phyloP scores from a whole-genome alignment of 306 rosid species.

The Pterocarpus santalinus region DNA sequence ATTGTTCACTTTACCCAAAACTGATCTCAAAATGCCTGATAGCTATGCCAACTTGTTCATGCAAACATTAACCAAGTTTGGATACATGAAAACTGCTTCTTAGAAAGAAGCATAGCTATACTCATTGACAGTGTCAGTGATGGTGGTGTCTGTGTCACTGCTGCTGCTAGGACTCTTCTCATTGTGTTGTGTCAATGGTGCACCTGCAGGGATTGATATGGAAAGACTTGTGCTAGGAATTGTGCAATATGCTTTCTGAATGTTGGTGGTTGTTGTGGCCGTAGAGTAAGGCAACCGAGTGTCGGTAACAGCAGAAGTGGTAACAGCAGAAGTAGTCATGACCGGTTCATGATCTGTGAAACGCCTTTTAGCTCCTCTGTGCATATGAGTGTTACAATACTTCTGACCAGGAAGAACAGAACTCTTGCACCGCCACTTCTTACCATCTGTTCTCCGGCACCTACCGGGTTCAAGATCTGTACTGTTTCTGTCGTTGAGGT shows the following conservation, averaged over 20 bases:
- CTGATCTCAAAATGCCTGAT: slow-evolving; percentile 17
- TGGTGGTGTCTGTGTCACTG: slow-evolving; percentile 69
- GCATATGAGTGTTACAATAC: slow-evolving; percentile 79
- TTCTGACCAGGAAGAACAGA: slow-evolving; percentile 69
- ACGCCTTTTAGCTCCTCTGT: slow-evolving; percentile 82
- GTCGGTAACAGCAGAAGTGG: slow-evolving; percentile 37
- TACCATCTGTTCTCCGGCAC: slow-evolving; percentile 93
- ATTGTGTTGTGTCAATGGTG: slow-evolving; percentile 31
- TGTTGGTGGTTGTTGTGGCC: slow-evolving; percentile 27
- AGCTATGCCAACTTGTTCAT: slow-evolving; percentile 11
- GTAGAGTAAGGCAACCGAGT: slow-evolving; percentile 42
- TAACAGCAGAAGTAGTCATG: slow-evolving; percentile 1
- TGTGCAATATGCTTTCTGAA: slow-evolving; percentile 41
- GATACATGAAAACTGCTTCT: slow-evolving; percentile 32
- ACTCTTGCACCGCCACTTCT: slow-evolving; percentile 87
- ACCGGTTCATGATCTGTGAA: slow-evolving; percentile 37
- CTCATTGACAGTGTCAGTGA: slow-evolving; percentile 65
- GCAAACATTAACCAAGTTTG: slow-evolving; percentile 21
- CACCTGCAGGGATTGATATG: slow-evolving; percentile 64
- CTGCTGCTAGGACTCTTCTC: slow-evolving; percentile 58
- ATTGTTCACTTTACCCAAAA: slow-evolving; percentile 31
- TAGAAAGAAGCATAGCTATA: slow-evolving; percentile 52
- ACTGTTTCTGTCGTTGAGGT: slow-evolving; percentile 40
- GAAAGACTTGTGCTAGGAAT: slow-evolving; percentile 71
- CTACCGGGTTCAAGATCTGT: slow-evolving; percentile 65